phyloP scores from a whole-genome alignment of 2,329 filamentous ascomycete genomes.

The Pseudogymnoascus sp. region DNA sequence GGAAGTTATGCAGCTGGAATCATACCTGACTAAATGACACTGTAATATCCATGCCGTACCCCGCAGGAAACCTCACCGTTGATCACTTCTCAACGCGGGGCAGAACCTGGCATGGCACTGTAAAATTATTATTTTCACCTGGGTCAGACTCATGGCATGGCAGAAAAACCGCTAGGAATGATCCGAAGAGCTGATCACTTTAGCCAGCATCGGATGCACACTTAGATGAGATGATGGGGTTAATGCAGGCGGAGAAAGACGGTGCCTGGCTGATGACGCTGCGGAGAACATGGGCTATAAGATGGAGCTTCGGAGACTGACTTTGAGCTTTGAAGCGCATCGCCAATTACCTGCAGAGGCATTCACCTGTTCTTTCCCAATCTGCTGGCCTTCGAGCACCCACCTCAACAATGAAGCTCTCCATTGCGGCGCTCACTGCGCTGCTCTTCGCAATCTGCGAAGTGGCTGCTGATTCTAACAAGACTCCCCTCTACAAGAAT shows the following conservation, averaged over 20 bases:
- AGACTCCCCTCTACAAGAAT: conserved; percentile 51
- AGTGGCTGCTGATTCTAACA: not conserved
- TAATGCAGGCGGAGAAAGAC: not conserved
- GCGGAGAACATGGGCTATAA: not conserved
- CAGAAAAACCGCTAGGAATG: not conserved
- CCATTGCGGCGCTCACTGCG: conserved; percentile 2
- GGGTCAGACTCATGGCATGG: not conserved
- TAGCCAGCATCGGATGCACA: not conserved
- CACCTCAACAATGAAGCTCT: conserved; percentile 4
- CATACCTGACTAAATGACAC: conserved; percentile 1
- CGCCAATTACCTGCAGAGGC: not conserved
- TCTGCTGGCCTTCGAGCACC: not conserved
- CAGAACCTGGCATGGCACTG: not conserved
- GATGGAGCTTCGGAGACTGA: not conserved
- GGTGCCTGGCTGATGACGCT: conserved; percentile 1
- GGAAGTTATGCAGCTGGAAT: not conserved
- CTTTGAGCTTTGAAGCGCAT: not conserved
- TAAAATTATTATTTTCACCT: not conserved
- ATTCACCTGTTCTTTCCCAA: not conserved
- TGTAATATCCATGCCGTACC: conserved; percentile 7
- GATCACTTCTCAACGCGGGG: conserved; percentile 4
- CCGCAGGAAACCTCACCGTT: conserved; percentile 3
- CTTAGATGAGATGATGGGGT: conserved; percentile 6
- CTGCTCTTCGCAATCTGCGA: conserved; percentile 4
- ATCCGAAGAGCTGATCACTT: conserved; percentile 6